Evolutionary conservation across 192 early-diverging fungal species (phyloP).

Genomic region (Endogone sp.): DNA sequence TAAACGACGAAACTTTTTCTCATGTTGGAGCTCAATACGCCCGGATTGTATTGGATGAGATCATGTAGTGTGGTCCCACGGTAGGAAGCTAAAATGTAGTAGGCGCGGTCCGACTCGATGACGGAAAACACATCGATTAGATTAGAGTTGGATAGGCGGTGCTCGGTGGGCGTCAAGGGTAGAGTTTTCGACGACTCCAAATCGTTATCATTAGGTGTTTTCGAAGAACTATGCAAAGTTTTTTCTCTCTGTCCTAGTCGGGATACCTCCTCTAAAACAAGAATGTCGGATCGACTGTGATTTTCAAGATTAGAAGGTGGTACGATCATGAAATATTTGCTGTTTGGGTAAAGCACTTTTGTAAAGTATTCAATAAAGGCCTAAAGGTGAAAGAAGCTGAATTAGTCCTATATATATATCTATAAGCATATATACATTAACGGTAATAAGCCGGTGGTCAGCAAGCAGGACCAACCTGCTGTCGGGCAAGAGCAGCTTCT

Average conservation of each 20-base stretch:
- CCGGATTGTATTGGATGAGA: constrained; percentile 54
- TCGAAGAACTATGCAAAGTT: too few relatives aligned
- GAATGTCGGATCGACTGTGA: neutral
- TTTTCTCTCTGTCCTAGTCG: too few relatives aligned
- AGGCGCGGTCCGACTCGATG: constrained; percentile 44
- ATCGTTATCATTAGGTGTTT: too few relatives aligned
- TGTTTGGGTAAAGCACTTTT: neutral
- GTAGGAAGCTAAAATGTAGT: constrained; percentile 50
- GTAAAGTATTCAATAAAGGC: neutral
- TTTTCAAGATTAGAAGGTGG: neutral
- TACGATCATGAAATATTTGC: neutral
- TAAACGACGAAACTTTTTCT: constrained; percentile 60
- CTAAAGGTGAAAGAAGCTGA: neutral
- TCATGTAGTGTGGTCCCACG: constrained; percentile 51
- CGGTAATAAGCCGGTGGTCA: too few relatives aligned
- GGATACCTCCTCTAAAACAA: neutral
- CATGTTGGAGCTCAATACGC: constrained; percentile 49
- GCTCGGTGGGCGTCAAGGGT: too few relatives aligned
- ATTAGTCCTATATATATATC: too few relatives aligned
- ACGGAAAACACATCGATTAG: constrained; percentile 42
- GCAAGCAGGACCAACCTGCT: too few relatives aligned
- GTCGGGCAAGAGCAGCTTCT: neutral
- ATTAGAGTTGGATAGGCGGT: constrained; percentile 11
- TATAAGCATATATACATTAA: too few relatives aligned
- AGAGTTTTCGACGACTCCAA: too few relatives aligned